Evolutionary conservation across 345 rosid species (phyloP).

Genomic region (Eucalyptus marginata): DNA sequence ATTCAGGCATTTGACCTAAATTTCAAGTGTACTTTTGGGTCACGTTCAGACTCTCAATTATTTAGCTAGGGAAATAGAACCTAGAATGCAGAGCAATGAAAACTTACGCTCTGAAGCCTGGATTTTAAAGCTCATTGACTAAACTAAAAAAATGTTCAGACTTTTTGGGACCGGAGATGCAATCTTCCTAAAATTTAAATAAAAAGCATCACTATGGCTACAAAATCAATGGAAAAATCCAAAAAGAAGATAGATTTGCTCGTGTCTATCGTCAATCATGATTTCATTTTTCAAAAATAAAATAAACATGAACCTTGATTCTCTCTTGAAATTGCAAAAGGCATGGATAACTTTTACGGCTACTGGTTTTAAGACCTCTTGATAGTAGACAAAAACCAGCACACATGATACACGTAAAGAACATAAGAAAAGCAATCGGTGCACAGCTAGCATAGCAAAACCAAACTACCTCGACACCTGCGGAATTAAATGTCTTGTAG

Average conservation of each 20-base stretch:
- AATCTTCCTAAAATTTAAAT: background rate
- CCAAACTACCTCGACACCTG: background rate
- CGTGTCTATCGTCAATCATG: background rate
- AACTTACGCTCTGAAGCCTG: background rate
- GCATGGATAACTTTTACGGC: background rate
- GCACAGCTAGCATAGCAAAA: background rate
- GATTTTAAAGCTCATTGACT: background rate
- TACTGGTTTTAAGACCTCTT: background rate
- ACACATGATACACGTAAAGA: background rate
- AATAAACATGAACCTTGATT: background rate
- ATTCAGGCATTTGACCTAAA: background rate
- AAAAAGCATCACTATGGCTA: background rate
- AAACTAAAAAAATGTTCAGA: background rate
- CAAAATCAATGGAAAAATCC: background rate
- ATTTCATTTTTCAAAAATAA: background rate
- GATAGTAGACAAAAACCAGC: background rate
- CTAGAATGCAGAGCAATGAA: background rate
- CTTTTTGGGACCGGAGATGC: background rate
- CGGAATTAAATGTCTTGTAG: constrained; percentile 26
- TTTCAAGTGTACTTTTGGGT: background rate
- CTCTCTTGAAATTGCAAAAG: background rate
- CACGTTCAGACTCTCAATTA: background rate
- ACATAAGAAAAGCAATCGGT: background rate
- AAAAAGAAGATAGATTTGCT: background rate
- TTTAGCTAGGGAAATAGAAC: background rate